Evolutionary conservation across 78 protist genomes (phyloP).

Genomic region (Capsaspora owczarzaki): DNA sequence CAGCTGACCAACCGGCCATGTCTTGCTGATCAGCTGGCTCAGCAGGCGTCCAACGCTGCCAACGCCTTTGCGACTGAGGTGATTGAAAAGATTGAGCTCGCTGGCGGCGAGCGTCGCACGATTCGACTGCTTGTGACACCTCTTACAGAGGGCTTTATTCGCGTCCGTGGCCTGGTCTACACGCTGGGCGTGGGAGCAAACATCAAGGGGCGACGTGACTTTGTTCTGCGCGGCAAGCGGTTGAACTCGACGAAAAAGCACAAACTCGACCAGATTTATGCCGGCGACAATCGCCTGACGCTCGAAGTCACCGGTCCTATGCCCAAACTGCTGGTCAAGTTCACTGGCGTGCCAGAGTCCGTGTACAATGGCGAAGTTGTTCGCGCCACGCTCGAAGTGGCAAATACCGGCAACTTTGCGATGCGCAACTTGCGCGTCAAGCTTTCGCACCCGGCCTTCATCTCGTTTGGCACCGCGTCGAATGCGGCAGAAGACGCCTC

Average conservation of each 20-base stretch:
- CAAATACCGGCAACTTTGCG: not conserved
- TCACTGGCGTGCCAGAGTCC: not conserved
- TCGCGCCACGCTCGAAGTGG: not conserved
- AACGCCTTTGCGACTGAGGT: not conserved
- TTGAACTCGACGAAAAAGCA: not conserved
- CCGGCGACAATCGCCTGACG: not conserved
- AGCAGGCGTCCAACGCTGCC: not conserved
- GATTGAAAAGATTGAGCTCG: not conserved
- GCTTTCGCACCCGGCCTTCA: not conserved
- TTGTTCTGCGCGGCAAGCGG: not conserved
- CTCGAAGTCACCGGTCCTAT: not conserved
- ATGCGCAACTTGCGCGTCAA: not conserved
- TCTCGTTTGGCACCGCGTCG: no score
- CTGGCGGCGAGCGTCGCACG: not conserved
- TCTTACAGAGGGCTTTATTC: not conserved
- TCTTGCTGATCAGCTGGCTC: no score
- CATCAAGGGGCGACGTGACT: not conserved
- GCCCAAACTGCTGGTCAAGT: not conserved
- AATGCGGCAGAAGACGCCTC: not conserved
- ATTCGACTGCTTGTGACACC: not conserved
- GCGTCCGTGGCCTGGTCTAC: not conserved
- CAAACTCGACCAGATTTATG: not conserved
- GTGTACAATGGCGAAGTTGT: not conserved
- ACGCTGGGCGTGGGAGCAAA: not conserved
- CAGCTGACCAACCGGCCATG: no score